Evolutionary conservation across 116 monocot genomes (phyloP), one percentile per base, ranked within the genome.

Genomic region (Iris pallida): DNA sequence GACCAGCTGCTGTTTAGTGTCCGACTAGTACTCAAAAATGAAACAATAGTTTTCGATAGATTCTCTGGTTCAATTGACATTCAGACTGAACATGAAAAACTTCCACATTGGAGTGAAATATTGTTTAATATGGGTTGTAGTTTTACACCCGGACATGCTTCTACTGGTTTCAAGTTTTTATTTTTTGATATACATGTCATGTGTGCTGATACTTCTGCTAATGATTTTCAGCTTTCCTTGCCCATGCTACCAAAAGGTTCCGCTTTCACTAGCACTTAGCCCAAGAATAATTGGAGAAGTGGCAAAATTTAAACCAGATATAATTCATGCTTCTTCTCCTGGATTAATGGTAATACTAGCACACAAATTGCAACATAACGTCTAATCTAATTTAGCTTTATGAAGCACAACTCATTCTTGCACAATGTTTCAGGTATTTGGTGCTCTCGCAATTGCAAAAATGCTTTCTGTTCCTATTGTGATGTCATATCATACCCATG

Each of bases 401-500:
- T 62, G 12, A 5, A 41, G 20, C 10, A 41, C 16, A 42, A 47
- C 49, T 64, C 14, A 61, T 20, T n/a, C 19, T 6, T 13, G 15
- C 46, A 9, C 10, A 51, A 53, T 59, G 10, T 76, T 68, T 47
- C 85, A 97, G 92, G 97, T 90, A 8, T 98, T 98, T 80, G 97
- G 97, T 62, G 97, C 97, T 60, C 85, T 98, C 30, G 59, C 74
- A 70, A 98, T 98, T 61, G 87, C 97, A 49, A 98, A 92, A 68
- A 57, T 98, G 63, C 81, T 98, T n/a, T 83, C 66, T 20, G 87
- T 87, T 45, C 97, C 97, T 6, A 59, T 98, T 55, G 97, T 98
- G 42, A 87, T 98, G 97, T 92, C 92, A 10, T 98, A 98, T 71
- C 93, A 97, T 81, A 97, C 96, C 15, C 96, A 92, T 81, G 89